Percentiles rank a stretch among this genome's conserved stretches.
Conservation (phyloP, 2,329 filamentous ascomycete genomes). For the Ilyonectria destructans region DNA sequence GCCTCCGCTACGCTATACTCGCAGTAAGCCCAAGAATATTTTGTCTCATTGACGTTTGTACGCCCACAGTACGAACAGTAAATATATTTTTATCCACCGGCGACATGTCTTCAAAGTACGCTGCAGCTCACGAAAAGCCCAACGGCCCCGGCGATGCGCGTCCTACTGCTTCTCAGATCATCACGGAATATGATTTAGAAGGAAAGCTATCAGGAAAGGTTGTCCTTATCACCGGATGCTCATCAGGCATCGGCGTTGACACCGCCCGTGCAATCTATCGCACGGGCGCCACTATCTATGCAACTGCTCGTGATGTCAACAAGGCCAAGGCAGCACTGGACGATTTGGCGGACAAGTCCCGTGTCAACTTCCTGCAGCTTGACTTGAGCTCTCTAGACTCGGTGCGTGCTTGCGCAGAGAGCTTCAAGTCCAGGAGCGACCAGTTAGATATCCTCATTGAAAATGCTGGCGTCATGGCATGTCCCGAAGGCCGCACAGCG, state of each 20-base stretch:
- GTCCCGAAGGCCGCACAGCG: constrained; percentile 18
- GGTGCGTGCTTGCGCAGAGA: constrained; percentile 41
- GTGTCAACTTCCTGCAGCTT: constrained; percentile 38
- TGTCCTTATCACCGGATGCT: constrained; percentile 61
- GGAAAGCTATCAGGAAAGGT: constrained; percentile 56
- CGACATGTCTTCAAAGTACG: neutral
- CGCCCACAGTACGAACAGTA: neutral
- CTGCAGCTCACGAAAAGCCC: neutral
- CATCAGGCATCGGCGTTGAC: constrained; percentile 61
- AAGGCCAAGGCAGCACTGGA: constrained; percentile 36
- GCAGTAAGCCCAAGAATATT: neutral
- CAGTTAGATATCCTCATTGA: constrained; percentile 38
- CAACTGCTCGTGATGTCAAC: constrained; percentile 38
- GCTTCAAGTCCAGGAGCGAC: constrained; percentile 7
- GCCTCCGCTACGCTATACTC: neutral
- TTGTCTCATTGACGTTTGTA: neutral
- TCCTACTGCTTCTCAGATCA: constrained; percentile 10
- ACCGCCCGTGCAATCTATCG: constrained; percentile 60
- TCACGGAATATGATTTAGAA: constrained; percentile 14
- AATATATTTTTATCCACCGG: neutral
- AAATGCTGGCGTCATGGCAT: constrained; percentile 44
- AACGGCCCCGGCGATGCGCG: too few relatives aligned
- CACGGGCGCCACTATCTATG: constrained; percentile 50
- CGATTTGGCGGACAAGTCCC: constrained; percentile 1
- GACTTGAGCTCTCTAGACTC: constrained; percentile 44